Evolutionary conservation across 257 asterid genomes (phyloP), one percentile per base, ranked within the genome.

Genomic region (Solanum infundibuliforme): DNA sequence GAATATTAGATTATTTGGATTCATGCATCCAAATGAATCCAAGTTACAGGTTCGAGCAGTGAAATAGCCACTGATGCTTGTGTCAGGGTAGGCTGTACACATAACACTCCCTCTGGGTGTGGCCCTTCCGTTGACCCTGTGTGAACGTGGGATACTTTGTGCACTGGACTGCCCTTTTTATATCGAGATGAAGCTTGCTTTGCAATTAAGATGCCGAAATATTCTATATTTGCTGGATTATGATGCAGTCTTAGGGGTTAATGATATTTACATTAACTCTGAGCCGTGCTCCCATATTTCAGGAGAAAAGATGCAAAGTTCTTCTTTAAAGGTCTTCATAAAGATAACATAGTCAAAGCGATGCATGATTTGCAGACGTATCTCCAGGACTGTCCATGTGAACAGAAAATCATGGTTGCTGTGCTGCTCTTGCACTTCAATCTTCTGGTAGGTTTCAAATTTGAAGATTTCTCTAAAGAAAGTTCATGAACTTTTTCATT

Each of bases 341-440:
- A 90, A 29, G 92, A 94, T 87, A 94, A 91, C 25, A 89, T 88
- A 84, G 62, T 38, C 79, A 89, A 90, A 21, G 91, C 93, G 60
- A 81, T 90, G 95, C 89, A 89, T 86, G 87, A 88, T 91, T 87
- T 95, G 90, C 90, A 83, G 65, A 81, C 14, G 23, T 88, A 91
- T 92, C 94, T 94, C 48, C 93, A 90, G 72, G 84, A 87, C 36
- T 94, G 97, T 89, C 86, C 89, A 41, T 58, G 76, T 86, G 95
- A 94, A 75, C 90, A 93, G 86, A 92, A 88, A 86, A 92, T 97
- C 68, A 82, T 88, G 35, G 94, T 93, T 83, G 93, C 96, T 10
- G 89, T 90, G 88, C 90, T 94, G 69, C 89, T 95, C 86, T 92
- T 95, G 81, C 94, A 95, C 91, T 90, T 95, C 41, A 92, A 91